A percentile compares a stretch with the other conserved stretches of the same genome.
Evolutionary conservation across 164 flowering plant species (phyloP).

Genomic region (Vitis rupestris): DNA sequence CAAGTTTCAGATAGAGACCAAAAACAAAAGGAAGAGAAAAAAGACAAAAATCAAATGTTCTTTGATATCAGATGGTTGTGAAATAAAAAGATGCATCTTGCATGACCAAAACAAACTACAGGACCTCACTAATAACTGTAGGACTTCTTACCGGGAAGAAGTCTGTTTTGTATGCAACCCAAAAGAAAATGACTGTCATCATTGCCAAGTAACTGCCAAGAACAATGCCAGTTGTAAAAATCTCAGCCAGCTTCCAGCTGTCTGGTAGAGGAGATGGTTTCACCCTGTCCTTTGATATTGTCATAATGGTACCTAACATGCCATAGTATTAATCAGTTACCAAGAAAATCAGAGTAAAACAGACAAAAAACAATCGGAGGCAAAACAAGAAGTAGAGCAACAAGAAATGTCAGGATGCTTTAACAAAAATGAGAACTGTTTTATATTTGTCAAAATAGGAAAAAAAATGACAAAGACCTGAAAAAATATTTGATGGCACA

Average conservation of each 20-base stretch:
- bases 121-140: not conserved
- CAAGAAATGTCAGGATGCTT: not conserved
- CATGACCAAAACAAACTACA: no score
- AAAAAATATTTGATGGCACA: not conserved
- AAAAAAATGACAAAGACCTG: not conserved
- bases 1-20: not conserved
- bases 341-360: not conserved
- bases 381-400: not conserved
- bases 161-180: constrained; percentile 77
- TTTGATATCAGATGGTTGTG: no score
- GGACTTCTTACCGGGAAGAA: constrained; percentile 62
- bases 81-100: no score
- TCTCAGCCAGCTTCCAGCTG: constrained; percentile 86
- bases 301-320: constrained; percentile 80
- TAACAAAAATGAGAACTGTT: no score
- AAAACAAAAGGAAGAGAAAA: no score
- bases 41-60: no score
- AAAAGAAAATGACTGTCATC: constrained; percentile 88
- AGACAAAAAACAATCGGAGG: not conserved
- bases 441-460: not conserved
- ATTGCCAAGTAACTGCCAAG: constrained; percentile 83
- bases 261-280: constrained; percentile 86
- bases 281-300: constrained; percentile 84
- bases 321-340: constrained; percentile 2
- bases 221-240: constrained; percentile 74